These are phyloP conservation scores for Paecilomyces sp. DNA, from an alignment of 2,329 filamentous ascomycete genomes.

Conservation along the genomic window DNA sequence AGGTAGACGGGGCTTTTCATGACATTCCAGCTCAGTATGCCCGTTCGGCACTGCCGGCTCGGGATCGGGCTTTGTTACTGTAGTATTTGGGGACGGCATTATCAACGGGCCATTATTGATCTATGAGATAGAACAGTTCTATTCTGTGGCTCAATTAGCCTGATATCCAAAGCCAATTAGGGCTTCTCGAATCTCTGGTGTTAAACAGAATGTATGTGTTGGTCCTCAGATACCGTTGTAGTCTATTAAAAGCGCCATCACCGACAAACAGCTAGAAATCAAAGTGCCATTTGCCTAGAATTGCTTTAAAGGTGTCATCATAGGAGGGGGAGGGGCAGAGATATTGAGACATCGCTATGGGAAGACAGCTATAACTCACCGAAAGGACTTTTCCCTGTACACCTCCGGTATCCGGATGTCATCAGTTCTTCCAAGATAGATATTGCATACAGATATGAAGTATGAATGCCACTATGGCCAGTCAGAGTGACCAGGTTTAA, in stretches of 20 bases:
- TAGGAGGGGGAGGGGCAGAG: slow-evolving; percentile 20
- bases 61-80: slow-evolving; percentile 10
- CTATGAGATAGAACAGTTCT: slow-evolving; percentile 4
- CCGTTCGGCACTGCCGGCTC: slow-evolving; percentile 6
- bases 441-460: not conserved
- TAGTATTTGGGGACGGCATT: slow-evolving; percentile 20
- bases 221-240: slow-evolving; percentile 96
- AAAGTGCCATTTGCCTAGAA: slow-evolving; percentile 42
- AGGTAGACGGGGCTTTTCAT: slow-evolving; percentile 14
- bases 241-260: slow-evolving; percentile 63
- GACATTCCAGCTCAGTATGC: slow-evolving; percentile 10
- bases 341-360: slow-evolving; percentile 5
- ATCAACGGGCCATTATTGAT: slow-evolving; percentile 16
- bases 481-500: not conserved
- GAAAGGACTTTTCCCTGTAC: not conserved
- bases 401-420: not conserved
- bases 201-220: slow-evolving; percentile 7
- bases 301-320: slow-evolving; percentile 39
- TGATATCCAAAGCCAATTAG: not conserved
- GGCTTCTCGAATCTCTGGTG: not conserved
- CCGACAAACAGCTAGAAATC: slow-evolving; percentile 46
- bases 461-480: not conserved
- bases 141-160: not conserved
- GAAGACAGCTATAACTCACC: slow-evolving; percentile 13
- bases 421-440: not conserved